Percentiles rank a stretch among this genome's conserved stretches.
These are phyloP conservation scores for Sinapis alba DNA, from an alignment of 441 rosid species.

Conservation along the genomic window DNA sequence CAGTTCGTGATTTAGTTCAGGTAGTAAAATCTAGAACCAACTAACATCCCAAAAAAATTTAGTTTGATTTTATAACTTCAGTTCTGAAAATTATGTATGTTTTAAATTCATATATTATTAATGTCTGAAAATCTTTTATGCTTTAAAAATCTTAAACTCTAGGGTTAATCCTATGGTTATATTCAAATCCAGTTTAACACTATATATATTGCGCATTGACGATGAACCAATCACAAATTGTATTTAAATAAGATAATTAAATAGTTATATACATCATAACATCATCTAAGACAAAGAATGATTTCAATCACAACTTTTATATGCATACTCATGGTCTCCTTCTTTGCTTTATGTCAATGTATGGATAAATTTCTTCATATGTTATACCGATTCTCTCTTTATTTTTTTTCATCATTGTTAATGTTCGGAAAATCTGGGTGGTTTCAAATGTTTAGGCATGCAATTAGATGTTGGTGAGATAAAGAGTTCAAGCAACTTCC, in stretches of 20 bases:
- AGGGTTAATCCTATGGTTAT: no score
- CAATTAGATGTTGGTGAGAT: not conserved
- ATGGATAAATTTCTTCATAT: not conserved
- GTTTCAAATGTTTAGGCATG: not conserved
- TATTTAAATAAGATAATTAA: not conserved
- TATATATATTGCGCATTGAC: not conserved
- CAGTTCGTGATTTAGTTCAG: no score
- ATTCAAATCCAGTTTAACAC: not conserved
- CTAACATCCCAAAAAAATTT: no score
- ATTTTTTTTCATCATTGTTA: not conserved
- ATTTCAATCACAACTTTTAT: not conserved
- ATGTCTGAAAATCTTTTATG: no score
- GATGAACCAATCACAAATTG: not conserved
- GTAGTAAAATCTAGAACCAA: no score
- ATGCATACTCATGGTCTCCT: not conserved
- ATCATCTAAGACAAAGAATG: not conserved
- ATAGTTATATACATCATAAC: not conserved
- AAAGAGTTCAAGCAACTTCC: not conserved
- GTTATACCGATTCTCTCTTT: not conserved
- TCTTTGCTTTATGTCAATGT: not conserved
- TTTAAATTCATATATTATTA: no score
- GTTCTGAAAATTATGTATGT: no score
- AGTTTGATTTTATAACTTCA: no score
- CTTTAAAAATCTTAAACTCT: no score
- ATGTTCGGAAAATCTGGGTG: not conserved